phyloP scores from a whole-genome alignment of 768 basidiomycete species.

The Boletus reticulatus region DNA sequence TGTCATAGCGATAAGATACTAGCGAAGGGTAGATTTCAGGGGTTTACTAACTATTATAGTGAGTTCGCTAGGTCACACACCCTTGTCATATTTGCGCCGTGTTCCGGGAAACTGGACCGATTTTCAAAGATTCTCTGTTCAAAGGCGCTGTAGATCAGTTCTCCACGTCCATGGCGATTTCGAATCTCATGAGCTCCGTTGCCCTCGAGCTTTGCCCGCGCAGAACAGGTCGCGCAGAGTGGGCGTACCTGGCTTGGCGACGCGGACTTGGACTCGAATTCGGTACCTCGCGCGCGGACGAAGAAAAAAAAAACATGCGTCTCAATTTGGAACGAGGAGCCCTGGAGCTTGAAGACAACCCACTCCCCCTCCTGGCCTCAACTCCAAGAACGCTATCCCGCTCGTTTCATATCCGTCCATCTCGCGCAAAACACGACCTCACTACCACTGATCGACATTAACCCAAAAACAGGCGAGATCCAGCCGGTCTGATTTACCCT shows the following conservation, averaged over 20 bases:
- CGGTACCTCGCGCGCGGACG: conserved; percentile 1
- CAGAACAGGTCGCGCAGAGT: neutral
- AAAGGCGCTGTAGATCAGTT: neutral
- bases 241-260: conserved; percentile 15
- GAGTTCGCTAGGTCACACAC: no score
- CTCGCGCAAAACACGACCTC: conserved; percentile 8
- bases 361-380: neutral
- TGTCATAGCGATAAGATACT: no score
- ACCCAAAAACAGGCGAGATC: conserved; percentile 8
- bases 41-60: no score
- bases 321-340: conserved; percentile 27
- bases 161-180: neutral
- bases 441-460: conserved; percentile 3
- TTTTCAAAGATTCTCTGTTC: neutral
- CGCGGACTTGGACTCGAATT: conserved; percentile 3
- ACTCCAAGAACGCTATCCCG: neutral
- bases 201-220: neutral
- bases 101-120: conserved; percentile 23
- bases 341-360: conserved; percentile 1
- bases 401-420: conserved; percentile 8
- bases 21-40: neutral
- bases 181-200: neutral
- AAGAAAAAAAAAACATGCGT: conserved; percentile 2
- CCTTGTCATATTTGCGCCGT: conserved; percentile 23
- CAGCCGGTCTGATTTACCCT: neutral